Conservation (phyloP, 176 grass and related monocot species). For the Ensete glaucum region DNA sequence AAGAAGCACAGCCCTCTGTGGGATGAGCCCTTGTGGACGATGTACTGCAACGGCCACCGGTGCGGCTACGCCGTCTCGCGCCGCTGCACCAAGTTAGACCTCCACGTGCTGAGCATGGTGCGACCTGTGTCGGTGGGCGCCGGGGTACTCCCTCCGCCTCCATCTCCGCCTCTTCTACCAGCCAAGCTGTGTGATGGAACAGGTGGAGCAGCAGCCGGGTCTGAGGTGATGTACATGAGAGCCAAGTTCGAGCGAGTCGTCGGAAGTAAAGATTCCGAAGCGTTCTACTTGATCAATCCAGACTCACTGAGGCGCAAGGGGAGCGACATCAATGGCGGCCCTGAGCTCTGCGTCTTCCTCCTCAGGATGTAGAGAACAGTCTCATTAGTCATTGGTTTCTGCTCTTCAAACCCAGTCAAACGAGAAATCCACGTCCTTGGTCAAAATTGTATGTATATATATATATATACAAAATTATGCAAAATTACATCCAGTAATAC, state of each 20-base stretch:
- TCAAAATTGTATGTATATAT: too few relatives aligned
- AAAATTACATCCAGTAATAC: too few relatives aligned
- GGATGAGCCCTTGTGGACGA: slow-evolving; percentile 10
- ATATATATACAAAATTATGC: too few relatives aligned
- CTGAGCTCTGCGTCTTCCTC: slow-evolving; percentile 15
- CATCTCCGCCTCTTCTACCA: not conserved
- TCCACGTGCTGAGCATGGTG: slow-evolving; percentile 12
- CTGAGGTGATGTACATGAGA: slow-evolving; percentile 18
- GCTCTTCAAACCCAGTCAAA: too few relatives aligned
- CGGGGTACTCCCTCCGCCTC: not conserved
- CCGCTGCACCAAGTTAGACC: not conserved
- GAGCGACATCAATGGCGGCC: not conserved
- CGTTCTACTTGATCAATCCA: slow-evolving; percentile 17
- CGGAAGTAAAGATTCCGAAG: slow-evolving; percentile 16
- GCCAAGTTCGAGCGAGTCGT: slow-evolving; percentile 8
- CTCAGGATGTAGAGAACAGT: slow-evolving; percentile 4
- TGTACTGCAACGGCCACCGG: slow-evolving; percentile 11
- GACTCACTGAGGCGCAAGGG: not conserved
- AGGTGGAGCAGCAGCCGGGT: not conserved
- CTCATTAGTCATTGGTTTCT: too few relatives aligned
- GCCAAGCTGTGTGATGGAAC: not conserved
- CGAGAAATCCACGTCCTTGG: too few relatives aligned
- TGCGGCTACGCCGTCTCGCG: slow-evolving; percentile 1
- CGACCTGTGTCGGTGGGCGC: slow-evolving; percentile 7
- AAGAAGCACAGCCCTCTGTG: not conserved